phyloP scores from a whole-genome alignment of 1,284 basidiomycete genomes.

The Ceratobasidium sp. region DNA sequence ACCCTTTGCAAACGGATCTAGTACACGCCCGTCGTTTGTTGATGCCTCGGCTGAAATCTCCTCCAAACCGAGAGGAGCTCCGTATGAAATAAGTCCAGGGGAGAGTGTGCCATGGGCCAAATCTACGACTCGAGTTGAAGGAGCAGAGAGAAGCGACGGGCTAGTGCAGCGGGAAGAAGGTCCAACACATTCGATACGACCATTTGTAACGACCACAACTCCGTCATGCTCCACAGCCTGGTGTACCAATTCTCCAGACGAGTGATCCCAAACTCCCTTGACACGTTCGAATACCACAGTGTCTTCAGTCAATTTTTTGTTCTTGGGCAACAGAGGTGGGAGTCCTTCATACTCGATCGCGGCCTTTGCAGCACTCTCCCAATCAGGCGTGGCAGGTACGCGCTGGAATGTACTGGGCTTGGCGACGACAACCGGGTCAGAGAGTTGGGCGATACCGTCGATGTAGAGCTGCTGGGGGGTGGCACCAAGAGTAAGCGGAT shows the following conservation, averaged over 20 bases:
- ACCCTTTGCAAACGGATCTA: slow-evolving; percentile 61
- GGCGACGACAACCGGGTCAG: slow-evolving; percentile 32
- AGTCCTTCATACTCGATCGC: slow-evolving; percentile 70
- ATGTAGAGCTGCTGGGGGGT: slow-evolving; percentile 68
- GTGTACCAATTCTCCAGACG: neutral
- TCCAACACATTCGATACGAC: slow-evolving; percentile 55
- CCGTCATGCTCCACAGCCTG: slow-evolving; percentile 36
- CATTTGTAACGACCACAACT: slow-evolving; percentile 54
- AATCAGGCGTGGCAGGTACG: slow-evolving; percentile 68
- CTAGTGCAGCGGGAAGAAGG: slow-evolving; percentile 36
- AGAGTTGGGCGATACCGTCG: slow-evolving; percentile 61
- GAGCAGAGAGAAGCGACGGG: slow-evolving; percentile 15
- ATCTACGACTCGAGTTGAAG: slow-evolving; percentile 52
- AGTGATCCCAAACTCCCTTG: slow-evolving; percentile 41
- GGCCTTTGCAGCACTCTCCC: slow-evolving; percentile 66
- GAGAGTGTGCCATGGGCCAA: slow-evolving; percentile 56
- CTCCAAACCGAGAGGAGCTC: slow-evolving; percentile 55
- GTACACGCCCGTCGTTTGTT: slow-evolving; percentile 72
- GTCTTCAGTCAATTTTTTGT: slow-evolving; percentile 40
- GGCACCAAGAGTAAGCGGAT: slow-evolving; percentile 72
- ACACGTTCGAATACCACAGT: slow-evolving; percentile 56
- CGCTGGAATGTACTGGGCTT: slow-evolving; percentile 62
- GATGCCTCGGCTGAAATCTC: slow-evolving; percentile 65
- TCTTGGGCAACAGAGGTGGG: slow-evolving; percentile 64
- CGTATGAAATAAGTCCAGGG: slow-evolving; percentile 56